These are phyloP conservation scores for Plasmodium knowlesi DNA, from an alignment of 169 alveolate species.

Conservation along the genomic window DNA sequence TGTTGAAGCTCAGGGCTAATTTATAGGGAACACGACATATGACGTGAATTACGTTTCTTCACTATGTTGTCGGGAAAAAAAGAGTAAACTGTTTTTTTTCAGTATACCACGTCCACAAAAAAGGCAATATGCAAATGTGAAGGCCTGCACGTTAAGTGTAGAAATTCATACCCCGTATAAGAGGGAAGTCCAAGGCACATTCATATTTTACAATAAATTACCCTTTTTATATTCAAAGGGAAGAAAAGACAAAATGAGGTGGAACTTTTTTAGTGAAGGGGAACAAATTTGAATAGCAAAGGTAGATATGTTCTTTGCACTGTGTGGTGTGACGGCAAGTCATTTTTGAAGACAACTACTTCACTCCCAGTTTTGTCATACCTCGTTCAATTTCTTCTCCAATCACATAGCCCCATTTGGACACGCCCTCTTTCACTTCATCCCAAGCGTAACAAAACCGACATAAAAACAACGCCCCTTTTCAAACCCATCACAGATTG, in stretches of 20 bases:
- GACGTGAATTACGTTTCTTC: constrained; percentile 4
- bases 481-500: neutral
- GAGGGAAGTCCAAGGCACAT: neutral
- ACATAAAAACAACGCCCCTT: neutral
- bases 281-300: neutral
- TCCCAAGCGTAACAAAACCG: neutral
- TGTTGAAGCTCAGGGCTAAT: constrained; percentile 35
- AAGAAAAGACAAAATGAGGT: neutral
- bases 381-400: neutral
- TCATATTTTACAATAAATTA: neutral
- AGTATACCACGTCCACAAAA: neutral
- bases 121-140: neutral
- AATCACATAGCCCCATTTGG: neutral
- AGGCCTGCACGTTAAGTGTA: neutral
- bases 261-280: neutral
- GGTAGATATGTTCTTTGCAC: neutral
- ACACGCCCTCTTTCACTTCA: neutral
- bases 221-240: neutral
- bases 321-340: neutral
- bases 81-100: neutral
- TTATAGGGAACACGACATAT: neutral
- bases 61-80: neutral
- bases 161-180: neutral
- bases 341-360: neutral
- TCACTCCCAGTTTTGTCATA: neutral